These are phyloP conservation scores for Aspergillus sp. DNA, from an alignment of 2,329 filamentous ascomycete genomes.

Conservation along the genomic window DNA sequence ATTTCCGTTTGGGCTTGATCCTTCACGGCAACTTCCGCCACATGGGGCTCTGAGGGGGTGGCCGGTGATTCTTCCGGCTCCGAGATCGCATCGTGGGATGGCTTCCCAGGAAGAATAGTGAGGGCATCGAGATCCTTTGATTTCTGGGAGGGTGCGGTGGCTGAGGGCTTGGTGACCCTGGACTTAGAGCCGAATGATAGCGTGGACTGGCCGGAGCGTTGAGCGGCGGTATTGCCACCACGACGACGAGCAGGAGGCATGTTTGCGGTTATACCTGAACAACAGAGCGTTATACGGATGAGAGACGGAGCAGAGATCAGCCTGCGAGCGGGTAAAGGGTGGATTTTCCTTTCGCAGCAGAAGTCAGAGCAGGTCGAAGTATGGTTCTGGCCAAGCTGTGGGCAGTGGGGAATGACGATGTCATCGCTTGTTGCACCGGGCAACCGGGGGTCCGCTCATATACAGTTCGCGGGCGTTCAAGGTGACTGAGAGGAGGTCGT, in stretches of 20 bases:
- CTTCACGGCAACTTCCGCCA: constrained; percentile 38
- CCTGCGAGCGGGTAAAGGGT: not conserved
- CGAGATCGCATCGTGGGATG: constrained; percentile 19
- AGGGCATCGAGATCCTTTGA: constrained; percentile 33
- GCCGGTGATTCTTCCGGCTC: constrained; percentile 29
- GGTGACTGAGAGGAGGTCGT: not conserved
- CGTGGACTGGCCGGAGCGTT: constrained; percentile 53
- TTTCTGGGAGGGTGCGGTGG: constrained; percentile 31
- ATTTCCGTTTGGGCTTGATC: constrained; percentile 50
- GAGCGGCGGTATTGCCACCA: constrained; percentile 30
- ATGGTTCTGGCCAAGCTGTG: not conserved
- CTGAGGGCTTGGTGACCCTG: constrained; percentile 59
- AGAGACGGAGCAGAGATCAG: not conserved
- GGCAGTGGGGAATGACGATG: constrained; percentile 7
- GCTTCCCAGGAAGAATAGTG: constrained; percentile 34
- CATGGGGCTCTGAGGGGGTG: constrained; percentile 26
- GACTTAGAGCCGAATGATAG: constrained; percentile 61
- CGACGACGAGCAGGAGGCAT: constrained; percentile 46
- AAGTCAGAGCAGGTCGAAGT: not conserved
- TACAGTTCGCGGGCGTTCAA: not conserved
- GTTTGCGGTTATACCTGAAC: not conserved
- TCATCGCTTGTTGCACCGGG: constrained; percentile 11
- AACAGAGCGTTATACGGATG: not conserved
- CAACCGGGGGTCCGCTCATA: constrained; percentile 3
- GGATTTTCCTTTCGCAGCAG: not conserved